Evolutionary conservation across 257 asterid species (phyloP), one percentile per base, ranked within the genome.

Genomic region (Gentiana macrophylla): DNA sequence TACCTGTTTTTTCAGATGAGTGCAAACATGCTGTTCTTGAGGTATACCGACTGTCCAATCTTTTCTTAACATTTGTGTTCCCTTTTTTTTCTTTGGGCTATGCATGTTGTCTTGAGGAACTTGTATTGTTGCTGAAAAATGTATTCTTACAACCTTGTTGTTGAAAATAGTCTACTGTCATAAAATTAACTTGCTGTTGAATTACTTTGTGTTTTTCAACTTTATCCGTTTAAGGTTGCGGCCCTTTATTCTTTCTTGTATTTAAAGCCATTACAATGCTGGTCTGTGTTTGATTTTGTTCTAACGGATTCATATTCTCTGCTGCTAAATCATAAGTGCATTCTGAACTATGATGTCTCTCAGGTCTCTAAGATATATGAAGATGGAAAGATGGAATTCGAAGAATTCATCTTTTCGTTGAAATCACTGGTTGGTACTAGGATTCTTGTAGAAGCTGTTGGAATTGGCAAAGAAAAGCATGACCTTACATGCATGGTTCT

Each of bases 361-460:
- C 67, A 89, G 97, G 83, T 77, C 46, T 68, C 74, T 10, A 80
- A 65, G 65, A 61, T 66, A 52, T 85, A 73, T 62, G 71, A 59
- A 12, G 90, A 83, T 12, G 89, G 78, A 37, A 72, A 69, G 38
- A 74, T 81, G 36, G 51, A 76, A 13, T 56, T 83, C 43, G 69
- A 71, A 24, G 86, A 86, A 24, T 86, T 72, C 43, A 77, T 80
- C 52, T 77, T 69, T 62, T 68, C 82, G 37, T 67, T 89, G 44
- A 86, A 79, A 72, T 59, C 72, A 32, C 72, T 80, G 79, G 77
- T 85, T 52, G 94, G 95, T 54, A 57, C 70, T 12, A 41, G 46
- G 49, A 50, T 52, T 57, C 80, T 89, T 4, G 88, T 86, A 52
- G 83, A 84, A 58, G 94, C 90, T 12, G 69, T 89, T 12, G 84